Percentiles rank a stretch among this genome's conserved stretches.
These are phyloP conservation scores for Candida dajiaensis DNA, from an alignment of 805 yeast genomes.

Conservation along the genomic window DNA sequence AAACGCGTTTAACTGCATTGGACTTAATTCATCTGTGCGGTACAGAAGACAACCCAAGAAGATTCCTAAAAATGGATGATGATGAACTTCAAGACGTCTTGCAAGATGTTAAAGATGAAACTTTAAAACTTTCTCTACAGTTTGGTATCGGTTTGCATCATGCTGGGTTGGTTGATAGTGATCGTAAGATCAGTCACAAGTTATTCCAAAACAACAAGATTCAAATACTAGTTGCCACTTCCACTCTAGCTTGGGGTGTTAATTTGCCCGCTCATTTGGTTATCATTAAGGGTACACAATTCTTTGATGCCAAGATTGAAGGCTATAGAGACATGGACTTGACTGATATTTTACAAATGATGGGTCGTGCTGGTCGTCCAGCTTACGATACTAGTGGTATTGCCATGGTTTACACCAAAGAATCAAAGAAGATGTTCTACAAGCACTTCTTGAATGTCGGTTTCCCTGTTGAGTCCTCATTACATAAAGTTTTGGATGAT, in stretches of 20 bases:
- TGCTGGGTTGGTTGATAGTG: slow-evolving; percentile 92
- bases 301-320: slow-evolving; percentile 90
- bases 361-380: slow-evolving; percentile 99
- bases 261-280: slow-evolving; percentile 97
- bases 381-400: slow-evolving; percentile 91
- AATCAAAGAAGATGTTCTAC: slow-evolving; percentile 79
- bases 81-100: slow-evolving; percentile 54
- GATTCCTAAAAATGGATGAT: slow-evolving; percentile 55
- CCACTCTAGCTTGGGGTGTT: slow-evolving; percentile 99
- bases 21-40: slow-evolving; percentile 66
- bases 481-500: slow-evolving; percentile 75
- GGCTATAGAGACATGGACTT: slow-evolving; percentile 91
- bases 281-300: slow-evolving; percentile 93
- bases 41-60: slow-evolving; percentile 48
- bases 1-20: slow-evolving; percentile 81
- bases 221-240: slow-evolving; percentile 88
- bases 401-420: slow-evolving; percentile 82
- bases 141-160: slow-evolving; percentile 92
- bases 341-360: slow-evolving; percentile 93
- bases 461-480: slow-evolving; percentile 88
- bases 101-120: slow-evolving; percentile 64
- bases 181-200: slow-evolving; percentile 81
- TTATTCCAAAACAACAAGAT: slow-evolving; percentile 81
- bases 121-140: slow-evolving; percentile 70
- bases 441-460: slow-evolving; percentile 85